Percentiles rank a stretch among this genome's conserved stretches.
Evolutionary conservation across 2,329 filamentous ascomycete species (phyloP).

Genomic region (Fusarium continuum): DNA sequence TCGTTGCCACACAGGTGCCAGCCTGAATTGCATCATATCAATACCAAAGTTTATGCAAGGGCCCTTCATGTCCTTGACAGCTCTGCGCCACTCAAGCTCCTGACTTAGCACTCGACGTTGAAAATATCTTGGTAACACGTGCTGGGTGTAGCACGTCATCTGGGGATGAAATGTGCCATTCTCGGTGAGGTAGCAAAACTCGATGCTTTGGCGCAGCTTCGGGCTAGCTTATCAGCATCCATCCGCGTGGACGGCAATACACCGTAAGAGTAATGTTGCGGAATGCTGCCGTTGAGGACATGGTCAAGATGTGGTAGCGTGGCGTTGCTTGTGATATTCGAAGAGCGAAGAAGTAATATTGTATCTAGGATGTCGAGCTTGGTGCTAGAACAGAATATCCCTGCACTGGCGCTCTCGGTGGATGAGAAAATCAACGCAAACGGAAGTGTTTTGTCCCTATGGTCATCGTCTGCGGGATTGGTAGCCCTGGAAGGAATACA

Average conservation of each 20-base stretch:
- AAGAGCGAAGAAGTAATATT: background rate
- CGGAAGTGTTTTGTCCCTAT: background rate
- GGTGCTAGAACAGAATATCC: background rate
- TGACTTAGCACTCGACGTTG: background rate
- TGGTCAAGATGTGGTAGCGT: accelerated
- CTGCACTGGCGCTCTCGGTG: background rate
- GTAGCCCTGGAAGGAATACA: background rate
- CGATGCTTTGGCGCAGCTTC: slow-evolving; percentile 1
- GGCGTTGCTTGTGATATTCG: accelerated
- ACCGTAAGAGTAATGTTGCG: background rate
- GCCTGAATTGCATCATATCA: slow-evolving; percentile 3
- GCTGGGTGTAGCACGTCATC: slow-evolving; percentile 8
- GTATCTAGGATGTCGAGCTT: slow-evolving; percentile 8
- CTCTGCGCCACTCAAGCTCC: slow-evolving; percentile 1
- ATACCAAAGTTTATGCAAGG: background rate
- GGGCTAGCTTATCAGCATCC: background rate
- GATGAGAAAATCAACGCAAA: background rate
- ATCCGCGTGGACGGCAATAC: background rate
- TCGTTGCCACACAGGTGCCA: background rate
- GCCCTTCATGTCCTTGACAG: background rate
- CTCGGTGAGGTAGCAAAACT: slow-evolving; percentile 7
- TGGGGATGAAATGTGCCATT: slow-evolving; percentile 16
- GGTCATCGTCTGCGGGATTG: background rate
- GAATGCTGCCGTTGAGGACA: accelerated
- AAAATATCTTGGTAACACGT: background rate